A percentile compares a stretch with the other conserved stretches of the same genome.
Evolutionary conservation across 192 early-diverging fungal species (phyloP).

Genomic region (Coemansia sp.): DNA sequence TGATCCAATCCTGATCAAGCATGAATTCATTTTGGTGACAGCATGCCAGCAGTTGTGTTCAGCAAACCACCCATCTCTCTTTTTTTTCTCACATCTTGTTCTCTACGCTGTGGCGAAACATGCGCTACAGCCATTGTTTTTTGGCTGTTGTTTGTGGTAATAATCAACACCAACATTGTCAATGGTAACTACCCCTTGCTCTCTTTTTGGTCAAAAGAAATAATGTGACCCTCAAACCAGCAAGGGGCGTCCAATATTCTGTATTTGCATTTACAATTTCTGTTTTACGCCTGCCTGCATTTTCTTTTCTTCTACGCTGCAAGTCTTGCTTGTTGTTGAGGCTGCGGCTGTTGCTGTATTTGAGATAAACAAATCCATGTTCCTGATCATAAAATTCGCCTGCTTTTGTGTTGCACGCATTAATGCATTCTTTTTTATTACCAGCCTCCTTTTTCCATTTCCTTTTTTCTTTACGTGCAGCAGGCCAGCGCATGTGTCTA

Average conservation of each 20-base stretch:
- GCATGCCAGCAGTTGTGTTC: not conserved
- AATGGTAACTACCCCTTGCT: not conserved
- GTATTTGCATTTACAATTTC: too few species aligned
- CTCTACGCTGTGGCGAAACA: not conserved
- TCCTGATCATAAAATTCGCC: constrained; percentile 4
- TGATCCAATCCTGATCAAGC: not conserved
- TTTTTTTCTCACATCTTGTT: not conserved
- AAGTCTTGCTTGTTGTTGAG: not conserved
- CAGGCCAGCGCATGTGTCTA: not conserved
- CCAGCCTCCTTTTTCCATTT: constrained; percentile 3
- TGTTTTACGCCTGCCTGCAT: not conserved
- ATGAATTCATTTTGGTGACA: not conserved
- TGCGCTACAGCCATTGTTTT: not conserved
- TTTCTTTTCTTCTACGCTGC: not conserved
- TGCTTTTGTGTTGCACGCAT: constrained; percentile 5
- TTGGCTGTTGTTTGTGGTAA: not conserved
- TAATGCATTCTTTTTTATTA: constrained; percentile 2
- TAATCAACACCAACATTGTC: not conserved
- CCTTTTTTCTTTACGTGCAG: not conserved
- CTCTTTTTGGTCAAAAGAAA: not conserved
- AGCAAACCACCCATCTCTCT: not conserved
- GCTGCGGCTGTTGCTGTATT: not conserved
- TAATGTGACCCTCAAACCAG: not conserved
- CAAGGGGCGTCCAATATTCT: not conserved
- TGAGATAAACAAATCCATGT: not conserved